Conservation (phyloP, 352 stramenopile species). For the Globisporangium irregulare region DNA sequence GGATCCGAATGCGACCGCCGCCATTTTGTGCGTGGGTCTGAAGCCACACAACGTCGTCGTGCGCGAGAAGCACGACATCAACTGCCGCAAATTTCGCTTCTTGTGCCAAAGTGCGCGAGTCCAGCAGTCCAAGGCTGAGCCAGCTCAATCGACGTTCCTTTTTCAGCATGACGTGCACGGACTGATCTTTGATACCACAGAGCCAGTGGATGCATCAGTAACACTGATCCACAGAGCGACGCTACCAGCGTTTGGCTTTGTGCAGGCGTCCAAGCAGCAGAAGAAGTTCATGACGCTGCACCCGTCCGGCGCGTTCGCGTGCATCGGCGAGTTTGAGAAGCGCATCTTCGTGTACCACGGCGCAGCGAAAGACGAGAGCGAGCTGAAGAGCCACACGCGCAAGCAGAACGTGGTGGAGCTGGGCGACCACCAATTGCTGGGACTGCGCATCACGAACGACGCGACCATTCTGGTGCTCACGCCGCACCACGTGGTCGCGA, state of each 20-base stretch:
- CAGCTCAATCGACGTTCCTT: conserved; percentile 35
- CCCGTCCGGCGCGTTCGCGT: conserved; percentile 46
- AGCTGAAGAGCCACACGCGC: conserved; percentile 39
- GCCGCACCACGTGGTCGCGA: conserved; percentile 36
- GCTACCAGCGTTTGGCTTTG: conserved; percentile 77
- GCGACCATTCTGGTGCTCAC: conserved; percentile 55
- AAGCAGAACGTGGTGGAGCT: conserved; percentile 74
- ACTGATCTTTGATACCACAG: conserved; percentile 43
- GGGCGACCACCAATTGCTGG: conserved; percentile 58
- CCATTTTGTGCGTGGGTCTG: conserved; percentile 47
- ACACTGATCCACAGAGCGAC: conserved; percentile 46
- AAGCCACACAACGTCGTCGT: conserved; percentile 25
- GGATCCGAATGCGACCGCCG: conserved; percentile 67
- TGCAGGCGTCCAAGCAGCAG: conserved; percentile 85
- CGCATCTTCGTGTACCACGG: conserved; percentile 75
- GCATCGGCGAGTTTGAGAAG: conserved; percentile 75
- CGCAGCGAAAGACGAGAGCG: conserved; percentile 22
- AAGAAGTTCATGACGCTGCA: conserved; percentile 83
- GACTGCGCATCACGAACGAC: conserved; percentile 45
- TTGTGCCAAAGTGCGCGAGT: conserved; percentile 36
- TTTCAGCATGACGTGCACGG: conserved; percentile 85
- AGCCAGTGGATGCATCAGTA: conserved; percentile 17
- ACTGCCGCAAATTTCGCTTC: conserved; percentile 71
- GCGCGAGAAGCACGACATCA: conserved; percentile 48
- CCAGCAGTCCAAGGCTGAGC: not conserved